Evolutionary conservation across 768 basidiomycete genomes (phyloP), one percentile per base, ranked within the genome.

Genomic region (Guyanaporus albipodus): DNA sequence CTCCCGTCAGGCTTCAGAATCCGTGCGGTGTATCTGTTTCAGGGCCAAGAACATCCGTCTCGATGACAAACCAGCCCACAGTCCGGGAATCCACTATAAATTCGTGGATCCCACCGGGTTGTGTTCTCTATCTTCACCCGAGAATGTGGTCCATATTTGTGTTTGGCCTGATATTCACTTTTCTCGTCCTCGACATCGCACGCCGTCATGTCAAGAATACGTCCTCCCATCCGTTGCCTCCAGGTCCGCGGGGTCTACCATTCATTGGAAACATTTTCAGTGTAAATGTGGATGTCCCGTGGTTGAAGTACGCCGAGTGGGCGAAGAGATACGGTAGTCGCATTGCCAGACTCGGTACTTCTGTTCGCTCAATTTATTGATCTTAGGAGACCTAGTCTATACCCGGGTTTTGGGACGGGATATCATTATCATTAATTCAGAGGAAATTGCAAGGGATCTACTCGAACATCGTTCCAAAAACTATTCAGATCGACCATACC

Each of bases 401-500:
- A 73, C 75, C 47, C 68, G 66, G 26, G 57, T 72, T 21, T 68
- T 75, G 50, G 78, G 75, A 48, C 66, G 62, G n/a, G 64, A 63
- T 18, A 64, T 73, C 12, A 62, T 82, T 38, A 59, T 80, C 48
- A 58, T 82, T 18, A 80, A 76, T 60, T 70, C 70, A 15, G 64
- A 64, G 29, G 66, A 66, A 42, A 64, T 69, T 9, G 73, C 69
- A 2, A 55, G 64, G 23, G 76, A 77, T 37, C 64, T 82, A 11
- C 66, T 82, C 28, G 76, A 78, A 38, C 59, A 63, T 26, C 71
- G 76, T 10, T 73, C 75, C 8, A 58, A 56, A 11, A 71, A 76
- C 36, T 79, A 79, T 52, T 78, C 77, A 5, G 76, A 76, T 50
- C 72, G 80, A 8, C 79, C 78, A 19, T 49, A 43, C 27, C 36